phyloP scores from a whole-genome alignment of 1,284 basidiomycete genomes.

The Filobasidium uniguttulatum region DNA sequence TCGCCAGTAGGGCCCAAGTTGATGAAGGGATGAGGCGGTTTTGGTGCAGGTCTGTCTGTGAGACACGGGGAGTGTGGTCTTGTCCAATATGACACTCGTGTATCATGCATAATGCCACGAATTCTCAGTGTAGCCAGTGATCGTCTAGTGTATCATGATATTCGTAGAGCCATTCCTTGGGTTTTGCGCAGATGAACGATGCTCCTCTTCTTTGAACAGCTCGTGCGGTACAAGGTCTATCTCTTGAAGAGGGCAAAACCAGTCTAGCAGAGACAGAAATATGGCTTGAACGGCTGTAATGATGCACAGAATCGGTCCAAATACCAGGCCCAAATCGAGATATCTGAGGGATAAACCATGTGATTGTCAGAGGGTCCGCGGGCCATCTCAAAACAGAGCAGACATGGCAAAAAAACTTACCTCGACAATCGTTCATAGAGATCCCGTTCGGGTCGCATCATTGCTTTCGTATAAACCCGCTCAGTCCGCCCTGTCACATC shows the following conservation, averaged over 20 bases:
- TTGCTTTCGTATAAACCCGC: constrained; percentile 48
- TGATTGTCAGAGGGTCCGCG: neutral
- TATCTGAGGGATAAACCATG: constrained; percentile 21
- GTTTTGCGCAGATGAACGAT: too few relatives aligned
- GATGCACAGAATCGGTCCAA: constrained; percentile 39
- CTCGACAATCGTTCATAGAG: constrained; percentile 4
- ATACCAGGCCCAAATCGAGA: constrained; percentile 34
- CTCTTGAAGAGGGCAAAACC: constrained; percentile 24
- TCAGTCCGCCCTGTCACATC: constrained; percentile 71
- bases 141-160: too few relatives aligned
- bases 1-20: too few relatives aligned
- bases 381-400: neutral
- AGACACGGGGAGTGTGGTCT: too few relatives aligned
- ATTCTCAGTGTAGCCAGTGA: too few relatives aligned
- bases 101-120: too few relatives aligned
- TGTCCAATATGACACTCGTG: too few relatives aligned
- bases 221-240: constrained; percentile 33
- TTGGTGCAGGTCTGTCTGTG: too few relatives aligned
- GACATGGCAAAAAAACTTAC: neutral
- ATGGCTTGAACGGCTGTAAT: constrained; percentile 39
- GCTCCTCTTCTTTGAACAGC: too few relatives aligned
- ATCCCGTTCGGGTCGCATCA: neutral
- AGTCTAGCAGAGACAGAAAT: constrained; percentile 33
- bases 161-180: too few relatives aligned
- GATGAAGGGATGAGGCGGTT: too few relatives aligned